Evolutionary conservation across 2,329 filamentous ascomycete genomes (phyloP).

Genomic region (Verticillium nubilum): DNA sequence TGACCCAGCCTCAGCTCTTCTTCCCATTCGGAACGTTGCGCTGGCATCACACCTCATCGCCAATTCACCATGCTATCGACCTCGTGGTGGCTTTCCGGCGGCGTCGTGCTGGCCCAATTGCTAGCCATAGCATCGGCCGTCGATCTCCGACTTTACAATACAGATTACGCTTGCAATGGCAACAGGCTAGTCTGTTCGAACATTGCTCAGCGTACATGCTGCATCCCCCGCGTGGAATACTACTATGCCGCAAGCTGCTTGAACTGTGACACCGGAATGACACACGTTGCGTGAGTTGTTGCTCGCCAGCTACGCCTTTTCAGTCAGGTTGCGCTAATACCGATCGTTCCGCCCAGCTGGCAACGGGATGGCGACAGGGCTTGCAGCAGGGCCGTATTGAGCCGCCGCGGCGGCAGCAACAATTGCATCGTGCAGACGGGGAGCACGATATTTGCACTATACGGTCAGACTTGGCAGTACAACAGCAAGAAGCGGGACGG

Average conservation of each 20-base stretch:
- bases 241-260: background rate
- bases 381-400: background rate
- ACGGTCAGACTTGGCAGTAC: background rate
- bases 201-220: background rate
- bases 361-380: background rate
- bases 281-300: background rate
- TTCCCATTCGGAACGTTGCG: background rate
- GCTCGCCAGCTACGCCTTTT: no score
- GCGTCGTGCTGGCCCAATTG: background rate
- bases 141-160: background rate
- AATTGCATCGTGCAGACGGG: background rate
- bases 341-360: background rate
- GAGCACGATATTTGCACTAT: background rate
- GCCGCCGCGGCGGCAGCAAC: background rate
- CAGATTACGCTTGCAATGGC: background rate
- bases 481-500: background rate
- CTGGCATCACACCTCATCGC: background rate
- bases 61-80: background rate
- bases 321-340: no score
- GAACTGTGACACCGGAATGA: background rate
- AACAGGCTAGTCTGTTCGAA: background rate
- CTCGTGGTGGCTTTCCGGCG: background rate
- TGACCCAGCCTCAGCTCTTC: no score
- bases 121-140: background rate
- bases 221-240: background rate